phyloP scores from a whole-genome alignment of 2,329 filamentous ascomycete genomes.

The Ophiostoma sp. region DNA sequence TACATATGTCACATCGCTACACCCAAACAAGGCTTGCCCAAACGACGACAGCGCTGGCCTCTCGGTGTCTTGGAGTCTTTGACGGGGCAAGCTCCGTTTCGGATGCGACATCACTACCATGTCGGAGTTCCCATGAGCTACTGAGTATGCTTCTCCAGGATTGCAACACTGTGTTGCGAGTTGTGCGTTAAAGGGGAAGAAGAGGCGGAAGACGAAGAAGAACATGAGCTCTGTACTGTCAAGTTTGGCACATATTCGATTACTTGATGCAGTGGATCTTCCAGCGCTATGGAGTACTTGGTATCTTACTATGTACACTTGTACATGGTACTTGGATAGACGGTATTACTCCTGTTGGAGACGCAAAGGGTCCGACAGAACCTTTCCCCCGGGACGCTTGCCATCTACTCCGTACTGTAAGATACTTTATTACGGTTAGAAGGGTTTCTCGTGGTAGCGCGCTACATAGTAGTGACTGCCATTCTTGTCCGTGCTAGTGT shows the following conservation, averaged over 20 bases:
- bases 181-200: not conserved
- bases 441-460: constrained; percentile 3
- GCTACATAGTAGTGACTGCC: constrained; percentile 13
- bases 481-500: constrained; percentile 17
- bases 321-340: not conserved
- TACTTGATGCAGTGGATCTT: not conserved
- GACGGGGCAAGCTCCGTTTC: not conserved
- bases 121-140: not conserved
- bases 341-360: not conserved
- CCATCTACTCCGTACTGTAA: no score
- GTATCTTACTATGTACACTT: no score
- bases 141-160: not conserved
- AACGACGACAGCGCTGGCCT: not conserved
- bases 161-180: not conserved
- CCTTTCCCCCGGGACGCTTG: constrained; percentile 12
- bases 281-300: no score
- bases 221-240: not conserved
- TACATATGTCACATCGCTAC: not conserved
- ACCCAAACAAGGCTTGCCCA: not conserved
- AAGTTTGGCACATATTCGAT: not conserved
- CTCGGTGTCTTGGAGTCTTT: not conserved
- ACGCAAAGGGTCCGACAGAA: not conserved
- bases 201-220: no score
- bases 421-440: not conserved
- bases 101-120: not conserved